Evolutionary conservation across 305 asterid species (phyloP), one percentile per base, ranked within the genome.

Genomic region (Solanum hybrid): DNA sequence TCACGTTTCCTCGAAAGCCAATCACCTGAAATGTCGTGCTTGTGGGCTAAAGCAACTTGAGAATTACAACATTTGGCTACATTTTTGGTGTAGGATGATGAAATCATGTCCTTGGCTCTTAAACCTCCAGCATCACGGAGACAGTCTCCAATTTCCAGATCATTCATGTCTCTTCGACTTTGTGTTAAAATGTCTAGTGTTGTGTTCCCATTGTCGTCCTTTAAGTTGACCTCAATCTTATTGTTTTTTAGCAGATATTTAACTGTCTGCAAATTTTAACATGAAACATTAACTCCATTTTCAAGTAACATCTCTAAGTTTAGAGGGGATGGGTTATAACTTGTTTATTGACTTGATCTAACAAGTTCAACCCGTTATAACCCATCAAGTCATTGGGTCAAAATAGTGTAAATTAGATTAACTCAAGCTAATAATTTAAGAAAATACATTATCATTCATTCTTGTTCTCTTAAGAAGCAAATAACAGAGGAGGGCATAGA

Each of bases 1-100:
- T 94, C 96, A 1, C 95, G 92, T 73, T 91, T 95, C 87, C 89
- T 93, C 73, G 91, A 78, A 5, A 94, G 89, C 95, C 94, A 92
- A 79, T 92, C 89, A 42, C 84, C 89, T 51, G 93, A 14, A 4
- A 40, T 13, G 69, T 82, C 89, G 51, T 67, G 90, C 8, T 85
- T 90, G 1, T 29, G 71, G 46, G 24, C 40, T 34, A 20, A 34
- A 8, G 46, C 46, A 77, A 34, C 28, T 18, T 78, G 61, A 79
- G 71, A 40, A 16, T 40, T 12, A 39, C 71, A 2, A 26, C 5
- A 39, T 82, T 82, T 40, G 11, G 87, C 87, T 14, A 8, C 34
- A 82, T 8, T 82, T 40, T 40, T 14, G 75, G 22, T 84, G 85
- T 88, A 69, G 51, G 20, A 40, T 88, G 88, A 31, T 8, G n/a